Evolutionary conservation across 1,284 basidiomycete genomes (phyloP), one percentile per base, ranked within the genome.

Genomic region (Ustilago shanxiensis): DNA sequence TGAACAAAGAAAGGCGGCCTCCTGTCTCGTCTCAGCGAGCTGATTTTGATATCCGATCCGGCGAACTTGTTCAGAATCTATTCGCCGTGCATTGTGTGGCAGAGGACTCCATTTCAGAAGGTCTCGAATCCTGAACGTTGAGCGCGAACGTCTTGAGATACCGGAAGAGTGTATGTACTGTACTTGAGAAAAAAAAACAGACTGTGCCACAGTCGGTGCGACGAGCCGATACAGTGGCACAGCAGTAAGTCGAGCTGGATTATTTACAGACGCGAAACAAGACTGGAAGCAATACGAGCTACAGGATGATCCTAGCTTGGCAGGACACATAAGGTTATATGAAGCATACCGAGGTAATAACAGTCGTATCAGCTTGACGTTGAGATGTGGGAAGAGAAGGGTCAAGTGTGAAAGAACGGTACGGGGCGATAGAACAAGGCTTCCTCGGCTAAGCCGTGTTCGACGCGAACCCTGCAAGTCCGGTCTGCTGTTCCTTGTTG

Each of bases 401-500:
- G 54, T 7, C 37, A 22, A 44, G 54, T 31, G 37, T 22, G 35
- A 24, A 28, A 35, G 31, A 52, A 24, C 26, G 56, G 56, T 58
- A 58, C 56, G 26, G 16, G 59, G 39, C 50, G 59, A 61, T 61
- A 61, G 37, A 53, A 61, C 14, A 37, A 53, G 59, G 59, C 59
- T 37, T 5, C 22, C 59, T 52, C 51, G 59, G 51, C 51, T 61
- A 61, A 61, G 58, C 20, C 47, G n/a, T 31, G 24, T 60, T 60
- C 57, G 47, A 60, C 26, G 57, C 56, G 44, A 33, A 31, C 28
- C 28, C 47, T 49, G 47, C 47, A 49, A 49, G 47, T 50, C 18
- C 28, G 47, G 22, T 33, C 29, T 18, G 50, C 29, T 18, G 50
- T 33, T 52, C 11, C 24, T 49, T 49, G 47, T 28, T 22, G 28